Base-by-base conservation (phyloP, 305 asterid genomes). In the Fraxinus xanthoxyloides region DNA sequence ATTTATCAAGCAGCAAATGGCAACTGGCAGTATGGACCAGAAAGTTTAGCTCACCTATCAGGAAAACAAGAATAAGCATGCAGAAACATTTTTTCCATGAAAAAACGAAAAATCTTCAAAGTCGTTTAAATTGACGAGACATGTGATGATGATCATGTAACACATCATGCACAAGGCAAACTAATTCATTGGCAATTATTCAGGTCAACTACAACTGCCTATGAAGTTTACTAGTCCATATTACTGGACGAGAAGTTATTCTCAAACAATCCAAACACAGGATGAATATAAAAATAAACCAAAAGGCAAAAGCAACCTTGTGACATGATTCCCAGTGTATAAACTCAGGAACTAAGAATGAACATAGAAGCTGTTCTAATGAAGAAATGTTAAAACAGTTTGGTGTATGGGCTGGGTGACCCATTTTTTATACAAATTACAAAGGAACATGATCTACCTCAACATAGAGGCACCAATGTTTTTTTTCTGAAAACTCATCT, bases 401-500 rank as follows among this genome's bases (percentile, higher is more conserved):
- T 31, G 74, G 38, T 28, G 19, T 13, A 67, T 67, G 21, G 74
- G 19, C 21, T 4, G 3, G 19, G 21, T 28, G 21, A 17, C 38
- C 74, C 8, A 1, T 2, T 30, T 67, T 28, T 67, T 12, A 67
- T 28, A 67, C 74, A 30, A 67, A 48, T 28, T 28, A 67, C 74
- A 30, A 67, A 48, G 74, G 74, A 12, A 67, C 15, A 1, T 13
- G 36, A 30, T 28, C 10, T 67, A 26, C 74, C 74, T 67, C 74
- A 67, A 28, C 35, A 28, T 26, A 67, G 32, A 24, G 61, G 21
- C 28, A 26, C 24, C 23, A 43, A 63, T 73, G 21, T 40, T 75
- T 56, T 12, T n/a, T 40, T 75, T 75, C 40, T 13, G 35, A 31
- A 35, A 85, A 81, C 83, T 92, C 73, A 93, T 87, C 94, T 85